phyloP scores from a whole-genome alignment of 2,329 filamentous ascomycete species.

The Aspergillus hiratsukae region DNA sequence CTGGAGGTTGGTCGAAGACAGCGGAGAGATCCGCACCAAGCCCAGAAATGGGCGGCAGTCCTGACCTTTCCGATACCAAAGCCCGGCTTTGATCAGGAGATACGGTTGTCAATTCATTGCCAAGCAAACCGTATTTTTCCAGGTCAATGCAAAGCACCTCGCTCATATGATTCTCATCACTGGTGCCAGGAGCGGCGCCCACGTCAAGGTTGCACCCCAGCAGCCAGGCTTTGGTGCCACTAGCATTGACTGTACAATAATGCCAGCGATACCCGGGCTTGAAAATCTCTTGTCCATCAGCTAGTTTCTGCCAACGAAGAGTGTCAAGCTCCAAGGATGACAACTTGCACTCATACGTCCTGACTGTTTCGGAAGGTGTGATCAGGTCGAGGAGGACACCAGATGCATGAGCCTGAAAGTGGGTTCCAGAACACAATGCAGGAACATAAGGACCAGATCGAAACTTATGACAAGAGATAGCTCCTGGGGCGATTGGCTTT shows the following conservation, averaged over 20 bases:
- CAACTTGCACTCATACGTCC: constrained; percentile 80
- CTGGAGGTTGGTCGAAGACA: constrained; percentile 81
- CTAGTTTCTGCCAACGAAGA: constrained; percentile 89
- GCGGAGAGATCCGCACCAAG: constrained; percentile 81
- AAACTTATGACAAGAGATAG: constrained; percentile 87
- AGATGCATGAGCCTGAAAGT: constrained; percentile 93
- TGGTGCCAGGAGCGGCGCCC: constrained; percentile 61
- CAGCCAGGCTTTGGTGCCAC: constrained; percentile 94
- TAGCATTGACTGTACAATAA: constrained; percentile 93
- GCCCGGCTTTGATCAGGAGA: constrained; percentile 45
- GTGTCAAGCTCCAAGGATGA: constrained; percentile 83
- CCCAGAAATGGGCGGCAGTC: constrained; percentile 50
- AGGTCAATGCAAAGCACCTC: constrained; percentile 94
- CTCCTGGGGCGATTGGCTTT: constrained; percentile 66
- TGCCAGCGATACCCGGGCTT: constrained; percentile 92
- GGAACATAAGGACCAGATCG: constrained; percentile 81
- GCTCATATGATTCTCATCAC: constrained; percentile 85
- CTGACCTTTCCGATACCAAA: constrained; percentile 51
- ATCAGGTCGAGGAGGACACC: constrained; percentile 91
- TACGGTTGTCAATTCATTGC: constrained; percentile 65
- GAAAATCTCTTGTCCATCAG: constrained; percentile 91
- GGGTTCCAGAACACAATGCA: constrained; percentile 81
- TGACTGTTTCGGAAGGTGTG: constrained; percentile 83
- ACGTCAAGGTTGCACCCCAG: constrained; percentile 83
- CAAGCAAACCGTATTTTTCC: constrained; percentile 82